phyloP scores from a whole-genome alignment of 164 flowering plant genomes.

The Sedum album region DNA sequence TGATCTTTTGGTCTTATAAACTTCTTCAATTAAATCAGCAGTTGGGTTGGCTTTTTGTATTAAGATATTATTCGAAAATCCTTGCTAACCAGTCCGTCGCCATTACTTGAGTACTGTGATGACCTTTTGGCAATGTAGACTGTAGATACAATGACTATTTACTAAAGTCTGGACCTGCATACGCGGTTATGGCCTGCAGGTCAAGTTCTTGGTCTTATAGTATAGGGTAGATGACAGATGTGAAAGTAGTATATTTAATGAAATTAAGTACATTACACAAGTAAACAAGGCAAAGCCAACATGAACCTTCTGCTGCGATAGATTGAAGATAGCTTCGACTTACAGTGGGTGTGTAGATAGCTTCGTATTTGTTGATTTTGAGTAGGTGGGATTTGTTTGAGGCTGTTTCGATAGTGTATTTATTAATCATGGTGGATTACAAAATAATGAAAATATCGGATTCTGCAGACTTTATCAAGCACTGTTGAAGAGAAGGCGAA shows the following conservation, averaged over 20 bases:
- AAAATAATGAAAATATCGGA: not conserved
- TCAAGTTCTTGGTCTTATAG: no score
- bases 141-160: no score
- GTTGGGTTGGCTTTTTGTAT: not conserved
- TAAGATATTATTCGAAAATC: not conserved
- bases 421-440: not conserved
- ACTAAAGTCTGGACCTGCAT: no score
- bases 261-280: no score
- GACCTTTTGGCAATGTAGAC: no score
- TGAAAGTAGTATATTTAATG: not conserved
- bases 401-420: not conserved
- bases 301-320: no score
- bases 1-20: not conserved
- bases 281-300: no score
- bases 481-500: slow-evolving; percentile 97
- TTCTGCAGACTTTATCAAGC: slow-evolving; percentile 63
- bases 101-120: not conserved
- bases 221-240: no score
- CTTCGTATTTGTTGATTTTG: not conserved
- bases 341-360: no score
- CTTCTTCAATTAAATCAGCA: not conserved
- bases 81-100: no score
- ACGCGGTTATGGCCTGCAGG: no score
- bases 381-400: not conserved
- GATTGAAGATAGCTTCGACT: no score